A percentile compares a stretch with the other conserved stretches of the same genome.
Conservation (phyloP, 2,329 filamentous ascomycete species). For the Tolypocladium inflatum region DNA sequence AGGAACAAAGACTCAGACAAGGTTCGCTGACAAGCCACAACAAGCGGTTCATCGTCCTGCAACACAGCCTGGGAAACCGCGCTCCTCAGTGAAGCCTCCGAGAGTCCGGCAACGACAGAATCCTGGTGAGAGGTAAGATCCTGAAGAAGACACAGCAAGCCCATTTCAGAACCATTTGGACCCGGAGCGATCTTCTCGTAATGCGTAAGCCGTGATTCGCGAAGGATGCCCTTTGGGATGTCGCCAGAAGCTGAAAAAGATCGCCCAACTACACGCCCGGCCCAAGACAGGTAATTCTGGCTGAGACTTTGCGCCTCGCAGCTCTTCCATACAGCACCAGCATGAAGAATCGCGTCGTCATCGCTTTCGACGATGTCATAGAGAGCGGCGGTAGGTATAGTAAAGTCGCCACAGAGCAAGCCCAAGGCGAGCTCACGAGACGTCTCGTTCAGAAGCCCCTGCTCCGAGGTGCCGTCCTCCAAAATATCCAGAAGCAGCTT, state of each 20-base stretch:
- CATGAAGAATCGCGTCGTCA: slow-evolving; percentile 49
- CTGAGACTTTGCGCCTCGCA: slow-evolving; percentile 56
- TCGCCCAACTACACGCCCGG: slow-evolving; percentile 72
- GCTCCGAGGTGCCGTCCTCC: slow-evolving; percentile 54
- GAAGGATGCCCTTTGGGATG: slow-evolving; percentile 49
- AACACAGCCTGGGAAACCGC: slow-evolving; percentile 44
- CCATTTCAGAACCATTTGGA: slow-evolving; percentile 50
- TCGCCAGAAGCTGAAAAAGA: slow-evolving; percentile 71
- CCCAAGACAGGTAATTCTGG: slow-evolving; percentile 71
- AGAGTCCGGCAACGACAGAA: slow-evolving; percentile 45
- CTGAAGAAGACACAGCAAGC: slow-evolving; percentile 52
- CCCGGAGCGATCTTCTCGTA: slow-evolving; percentile 38
- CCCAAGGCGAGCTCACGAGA: slow-evolving; percentile 62
- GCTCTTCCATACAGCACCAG: slow-evolving; percentile 66
- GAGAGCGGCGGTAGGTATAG: slow-evolving; percentile 30
- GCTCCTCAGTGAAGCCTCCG: slow-evolving; percentile 49
- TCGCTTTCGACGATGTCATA: slow-evolving; percentile 65
- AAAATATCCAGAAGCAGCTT: slow-evolving; percentile 72
- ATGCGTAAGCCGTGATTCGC: slow-evolving; percentile 46
- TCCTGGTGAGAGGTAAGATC: slow-evolving; percentile 50
- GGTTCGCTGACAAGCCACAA: slow-evolving; percentile 40
- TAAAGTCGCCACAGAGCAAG: slow-evolving; percentile 68
- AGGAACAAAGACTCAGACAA: slow-evolving; percentile 40
- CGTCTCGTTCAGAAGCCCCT: slow-evolving; percentile 58
- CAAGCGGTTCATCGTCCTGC: slow-evolving; percentile 35